Evolutionary conservation across 2,329 filamentous ascomycete species (phyloP).

Genomic region (Dryadomyces quercus-mongolicae): DNA sequence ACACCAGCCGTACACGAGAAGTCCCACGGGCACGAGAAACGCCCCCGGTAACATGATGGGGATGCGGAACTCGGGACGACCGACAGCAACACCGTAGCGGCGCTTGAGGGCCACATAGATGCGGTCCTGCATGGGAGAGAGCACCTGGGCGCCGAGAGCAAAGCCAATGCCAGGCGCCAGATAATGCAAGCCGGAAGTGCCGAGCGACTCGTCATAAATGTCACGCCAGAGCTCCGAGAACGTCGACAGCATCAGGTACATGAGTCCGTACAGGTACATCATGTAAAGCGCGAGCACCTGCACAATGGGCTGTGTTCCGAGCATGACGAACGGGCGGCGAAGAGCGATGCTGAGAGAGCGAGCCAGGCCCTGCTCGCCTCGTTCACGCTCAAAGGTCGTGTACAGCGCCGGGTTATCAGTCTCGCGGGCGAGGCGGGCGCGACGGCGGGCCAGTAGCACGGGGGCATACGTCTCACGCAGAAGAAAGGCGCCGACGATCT

Average conservation of each 20-base stretch:
- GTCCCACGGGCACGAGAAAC: constrained; percentile 27
- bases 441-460: constrained; percentile 25
- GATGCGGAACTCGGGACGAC: constrained; percentile 29
- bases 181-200: constrained; percentile 25
- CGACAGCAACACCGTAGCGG: constrained; percentile 19
- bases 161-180: constrained; percentile 22
- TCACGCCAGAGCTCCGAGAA: constrained; percentile 33
- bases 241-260: constrained; percentile 38
- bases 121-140: constrained; percentile 32
- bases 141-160: constrained; percentile 34
- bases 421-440: constrained; percentile 35
- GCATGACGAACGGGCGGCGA: constrained; percentile 35
- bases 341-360: constrained; percentile 23
- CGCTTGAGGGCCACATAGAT: constrained; percentile 30
- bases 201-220: constrained; percentile 20
- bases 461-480: constrained; percentile 29
- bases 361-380: not conserved
- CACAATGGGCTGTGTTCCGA: constrained; percentile 39
- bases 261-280: constrained; percentile 29
- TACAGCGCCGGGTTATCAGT: constrained; percentile 38
- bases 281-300: constrained; percentile 37
- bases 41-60: constrained; percentile 29
- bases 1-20: constrained; percentile 34
- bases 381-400: constrained; percentile 38
- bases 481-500: constrained; percentile 42